Percentiles rank a stretch among this genome's conserved stretches.
Evolutionary conservation across 1,139 yeast species (phyloP).

Genomic region (Magnusiomyces paraingens): DNA sequence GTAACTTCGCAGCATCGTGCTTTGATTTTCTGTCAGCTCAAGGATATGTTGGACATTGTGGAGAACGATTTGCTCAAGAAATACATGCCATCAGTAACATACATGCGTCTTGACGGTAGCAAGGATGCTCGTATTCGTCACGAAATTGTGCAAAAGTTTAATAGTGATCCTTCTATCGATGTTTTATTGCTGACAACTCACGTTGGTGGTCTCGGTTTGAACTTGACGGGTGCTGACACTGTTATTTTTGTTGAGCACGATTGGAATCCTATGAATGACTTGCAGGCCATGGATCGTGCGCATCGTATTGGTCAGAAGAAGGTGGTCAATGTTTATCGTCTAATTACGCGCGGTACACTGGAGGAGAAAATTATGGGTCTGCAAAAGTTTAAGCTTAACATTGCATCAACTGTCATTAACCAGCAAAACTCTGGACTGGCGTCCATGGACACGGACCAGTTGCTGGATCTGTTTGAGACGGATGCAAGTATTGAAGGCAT

Average conservation of each 20-base stretch:
- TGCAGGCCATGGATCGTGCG: slow-evolving; percentile 99
- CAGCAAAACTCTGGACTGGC: slow-evolving; percentile 93
- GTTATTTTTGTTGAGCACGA: slow-evolving; percentile 98
- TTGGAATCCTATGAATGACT: slow-evolving; percentile 99
- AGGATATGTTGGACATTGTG: slow-evolving; percentile 96
- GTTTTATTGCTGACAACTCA: slow-evolving; percentile 87
- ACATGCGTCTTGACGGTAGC: slow-evolving; percentile 91
- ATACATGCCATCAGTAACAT: slow-evolving; percentile 85
- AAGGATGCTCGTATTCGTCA: slow-evolving; percentile 93
- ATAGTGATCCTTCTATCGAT: slow-evolving; percentile 95
- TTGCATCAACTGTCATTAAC: slow-evolving; percentile 91
- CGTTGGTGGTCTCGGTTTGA: slow-evolving; percentile 96
- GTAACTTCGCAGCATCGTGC: slow-evolving; percentile 96
- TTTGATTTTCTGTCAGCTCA: slow-evolving; percentile 88
- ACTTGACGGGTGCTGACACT: slow-evolving; percentile 97
- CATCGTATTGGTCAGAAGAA: slow-evolving; percentile 97
- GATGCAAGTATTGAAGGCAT: slow-evolving; percentile 43
- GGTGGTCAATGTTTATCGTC: slow-evolving; percentile 89
- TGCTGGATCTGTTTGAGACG: slow-evolving; percentile 80
- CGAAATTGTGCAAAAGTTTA: slow-evolving; percentile 83
- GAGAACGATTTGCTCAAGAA: slow-evolving; percentile 81
- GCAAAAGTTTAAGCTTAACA: slow-evolving; percentile 94
- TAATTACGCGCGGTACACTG: slow-evolving; percentile 85
- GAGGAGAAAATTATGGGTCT: slow-evolving; percentile 98
- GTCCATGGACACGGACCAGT: slow-evolving; percentile 95